These are phyloP conservation scores for Neonectria magnoliae DNA, from an alignment of 2,329 filamentous ascomycete species.

Conservation along the genomic window DNA sequence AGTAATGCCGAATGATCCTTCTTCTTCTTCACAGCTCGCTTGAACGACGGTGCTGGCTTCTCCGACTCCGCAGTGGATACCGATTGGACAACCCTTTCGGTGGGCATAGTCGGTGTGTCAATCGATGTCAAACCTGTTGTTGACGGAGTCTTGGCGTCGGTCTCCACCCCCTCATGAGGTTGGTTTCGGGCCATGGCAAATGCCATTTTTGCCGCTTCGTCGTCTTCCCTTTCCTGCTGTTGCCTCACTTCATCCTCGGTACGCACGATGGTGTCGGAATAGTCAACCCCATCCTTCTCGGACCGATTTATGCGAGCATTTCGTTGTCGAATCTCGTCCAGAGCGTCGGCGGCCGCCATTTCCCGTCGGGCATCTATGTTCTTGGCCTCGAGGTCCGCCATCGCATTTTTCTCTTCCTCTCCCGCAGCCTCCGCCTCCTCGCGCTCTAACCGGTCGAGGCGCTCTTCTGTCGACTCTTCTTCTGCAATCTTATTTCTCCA, in stretches of 20 bases:
- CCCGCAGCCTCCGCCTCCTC: slow-evolving; percentile 74
- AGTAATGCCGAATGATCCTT: slow-evolving; percentile 79
- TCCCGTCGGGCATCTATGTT: slow-evolving; percentile 91
- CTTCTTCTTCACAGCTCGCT: slow-evolving; percentile 84
- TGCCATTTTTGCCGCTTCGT: slow-evolving; percentile 80
- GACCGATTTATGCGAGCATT: slow-evolving; percentile 89
- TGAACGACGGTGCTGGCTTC: slow-evolving; percentile 72
- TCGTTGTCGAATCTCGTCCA: slow-evolving; percentile 92
- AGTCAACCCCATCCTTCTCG: slow-evolving; percentile 72
- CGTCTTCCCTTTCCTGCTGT: slow-evolving; percentile 81
- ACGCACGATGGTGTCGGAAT: slow-evolving; percentile 63
- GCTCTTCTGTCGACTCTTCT: slow-evolving; percentile 86
- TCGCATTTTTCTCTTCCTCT: slow-evolving; percentile 82
- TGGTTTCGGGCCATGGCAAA: slow-evolving; percentile 73
- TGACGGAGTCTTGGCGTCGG: slow-evolving; percentile 46
- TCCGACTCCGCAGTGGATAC: slow-evolving; percentile 36
- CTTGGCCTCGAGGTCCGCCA: slow-evolving; percentile 95
- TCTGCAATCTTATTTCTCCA: slow-evolving; percentile 75
- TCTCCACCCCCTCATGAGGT: slow-evolving; percentile 62
- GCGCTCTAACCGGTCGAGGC: slow-evolving; percentile 82
- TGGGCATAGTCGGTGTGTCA: slow-evolving; percentile 29
- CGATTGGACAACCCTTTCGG: slow-evolving; percentile 33
- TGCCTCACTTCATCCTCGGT: slow-evolving; percentile 68
- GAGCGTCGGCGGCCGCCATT: slow-evolving; percentile 94
- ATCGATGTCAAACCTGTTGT: slow-evolving; percentile 22